Conservation (phyloP, 164 flowering plant genomes). For the Dillenia turbinata region DNA sequence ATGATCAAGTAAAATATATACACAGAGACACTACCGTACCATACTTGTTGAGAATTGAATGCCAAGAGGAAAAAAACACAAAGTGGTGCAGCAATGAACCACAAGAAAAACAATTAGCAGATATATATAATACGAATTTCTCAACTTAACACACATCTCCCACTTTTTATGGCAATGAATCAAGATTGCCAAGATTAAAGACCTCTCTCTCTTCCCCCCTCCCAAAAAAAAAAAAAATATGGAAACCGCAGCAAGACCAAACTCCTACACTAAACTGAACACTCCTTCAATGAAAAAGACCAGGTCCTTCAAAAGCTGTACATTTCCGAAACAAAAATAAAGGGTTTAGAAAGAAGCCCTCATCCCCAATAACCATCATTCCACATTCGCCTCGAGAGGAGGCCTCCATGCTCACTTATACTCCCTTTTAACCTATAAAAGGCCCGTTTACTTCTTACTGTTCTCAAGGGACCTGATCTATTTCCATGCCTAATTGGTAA, state of each 20-base stretch:
- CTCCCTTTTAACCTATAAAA: constrained; percentile 72
- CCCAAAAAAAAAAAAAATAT: constrained; percentile 1
- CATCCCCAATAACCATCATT: constrained; percentile 36
- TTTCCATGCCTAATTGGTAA: constrained; percentile 52
- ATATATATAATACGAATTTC: constrained; percentile 16
- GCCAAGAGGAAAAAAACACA: no score
- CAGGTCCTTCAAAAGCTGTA: constrained; percentile 37
- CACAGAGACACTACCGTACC: no score
- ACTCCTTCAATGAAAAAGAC: constrained; percentile 14
- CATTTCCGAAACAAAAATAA: constrained; percentile 26
- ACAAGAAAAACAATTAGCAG: constrained; percentile 3
- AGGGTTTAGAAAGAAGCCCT: constrained; percentile 16
- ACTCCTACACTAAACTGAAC: constrained; percentile 11
- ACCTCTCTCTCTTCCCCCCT: constrained; percentile 12
- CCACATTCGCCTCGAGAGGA: constrained; percentile 31
- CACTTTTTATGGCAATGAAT: constrained; percentile 31
- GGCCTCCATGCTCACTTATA: constrained; percentile 79
- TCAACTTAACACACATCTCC: constrained; percentile 28
- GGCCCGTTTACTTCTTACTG: constrained; percentile 46
- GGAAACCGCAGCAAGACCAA: constrained; percentile 17
- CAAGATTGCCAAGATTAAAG: constrained; percentile 34
- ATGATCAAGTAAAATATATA: no score
- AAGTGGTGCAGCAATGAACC: not conserved
- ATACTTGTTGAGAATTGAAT: no score
- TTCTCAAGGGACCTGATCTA: constrained; percentile 83